Evolutionary conservation across 805 yeast genomes (phyloP), one percentile per base, ranked within the genome.

Genomic region (Sugiyamaella smithiae): DNA sequence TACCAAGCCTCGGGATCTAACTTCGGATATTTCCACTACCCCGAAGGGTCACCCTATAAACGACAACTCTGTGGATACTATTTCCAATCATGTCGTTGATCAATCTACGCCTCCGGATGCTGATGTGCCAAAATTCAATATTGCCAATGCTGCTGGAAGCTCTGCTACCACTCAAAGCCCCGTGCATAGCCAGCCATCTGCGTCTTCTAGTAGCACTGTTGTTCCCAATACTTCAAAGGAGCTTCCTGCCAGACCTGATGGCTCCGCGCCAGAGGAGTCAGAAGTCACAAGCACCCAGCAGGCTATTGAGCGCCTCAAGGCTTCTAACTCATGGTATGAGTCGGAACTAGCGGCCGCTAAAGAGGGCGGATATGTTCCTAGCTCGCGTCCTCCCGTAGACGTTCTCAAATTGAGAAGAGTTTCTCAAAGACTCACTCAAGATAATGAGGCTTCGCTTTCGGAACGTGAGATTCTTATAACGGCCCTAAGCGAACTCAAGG

Each of bases 271-370:
- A 22, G 43, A 25, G 4, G 33, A 14, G 12, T 33, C 33, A 5
- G 43, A 35, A 14, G 22, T 14, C 33, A 22, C 29, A 19, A 17
- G 25, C 4, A 44, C 28, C 17, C 22, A 40, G 8, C 59, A 60
- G 40, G 63, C 55, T 6, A 37, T 60, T 26, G 64, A 60, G 43
- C 56, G 55, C 29, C 53, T 60, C 26, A 60, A 60, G 49, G 64
- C 63, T 3, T 59, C 64, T 25, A 60, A 60, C 42, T 50, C 62
- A 5, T 60, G 64, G 64, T 60, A 60, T 46, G 64, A 60, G 47
- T 40, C 56, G 5, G 64, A 60, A 45, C 56, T 60, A 17, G 53
- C 60, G 6, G 54, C 56, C 22, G 64, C 64, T 6, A 50, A 46
- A 32, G 58, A 60, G 22, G 52, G 57, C 8, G 64, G 64, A 1